Evolutionary conservation across 2,329 filamentous ascomycete genomes (phyloP), one percentile per base, ranked within the genome.

Genomic region (Penicillium frequentans): DNA sequence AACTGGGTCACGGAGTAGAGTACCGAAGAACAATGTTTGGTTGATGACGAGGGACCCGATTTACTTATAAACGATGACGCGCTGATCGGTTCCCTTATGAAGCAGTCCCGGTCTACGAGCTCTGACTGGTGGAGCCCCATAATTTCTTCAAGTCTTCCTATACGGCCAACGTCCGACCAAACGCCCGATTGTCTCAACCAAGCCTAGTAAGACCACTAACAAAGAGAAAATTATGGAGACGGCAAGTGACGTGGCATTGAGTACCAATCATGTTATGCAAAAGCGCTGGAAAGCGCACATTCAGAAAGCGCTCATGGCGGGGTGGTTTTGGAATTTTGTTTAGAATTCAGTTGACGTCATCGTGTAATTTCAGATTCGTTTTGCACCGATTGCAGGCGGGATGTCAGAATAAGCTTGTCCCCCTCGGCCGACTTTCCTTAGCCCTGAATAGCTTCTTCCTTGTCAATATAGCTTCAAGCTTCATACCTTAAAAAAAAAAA

Each of bases 41-140:
- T 23, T 37, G 33, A 50, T 50, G 48, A 50, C 48, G 48, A 50
- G 24, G 24, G 44, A 47, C 29, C 31, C 21, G 24, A 42, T 52
- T 52, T 51, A 54, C 49, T 51, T 52, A 55, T 58, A 50, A 55
- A 53, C 24, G 39, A 54, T 55, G 45, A 55, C 52, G 31, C 49
- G 55, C 39, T 55, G 58, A 58, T 60, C 52, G 55, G 55, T 54
- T 55, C 55, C 55, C 49, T 27, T 52, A 54, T 54, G 48, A 24
- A 55, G 58, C 26, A 58, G 52, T 55, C 50, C 58, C 55, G 82
- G 47, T 48, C 21, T 49, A 39, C 14, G 48, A 29, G 48, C 21
- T 14, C 11, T 50, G 48, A 49, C 19, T 39, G 47, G 31, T 37
- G 19, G 31, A 39, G 27, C 48, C 35, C 19, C 24, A 35, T 39